Conservation (phyloP, 2,329 filamentous ascomycete genomes). For the Ophiostoma tasmaniense region DNA sequence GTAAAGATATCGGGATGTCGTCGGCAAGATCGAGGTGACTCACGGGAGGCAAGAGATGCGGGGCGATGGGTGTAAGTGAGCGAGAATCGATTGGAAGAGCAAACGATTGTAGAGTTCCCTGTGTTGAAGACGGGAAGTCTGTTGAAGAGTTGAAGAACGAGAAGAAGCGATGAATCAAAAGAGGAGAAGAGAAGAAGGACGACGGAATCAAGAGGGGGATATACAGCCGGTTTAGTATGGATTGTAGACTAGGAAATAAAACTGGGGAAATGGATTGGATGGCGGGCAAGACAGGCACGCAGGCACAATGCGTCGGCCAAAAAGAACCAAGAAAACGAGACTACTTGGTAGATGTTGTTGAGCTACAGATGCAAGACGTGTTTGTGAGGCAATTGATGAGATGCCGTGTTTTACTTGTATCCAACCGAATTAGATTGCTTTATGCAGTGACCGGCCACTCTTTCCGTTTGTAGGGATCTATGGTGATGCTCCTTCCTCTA, state of each 20-base stretch:
- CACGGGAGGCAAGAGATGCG: not conserved
- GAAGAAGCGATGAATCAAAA: not conserved
- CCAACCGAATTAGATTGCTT: not conserved
- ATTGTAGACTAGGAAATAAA: not conserved
- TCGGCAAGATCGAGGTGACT: not conserved
- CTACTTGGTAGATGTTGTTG: not conserved
- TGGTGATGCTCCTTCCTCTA: not conserved
- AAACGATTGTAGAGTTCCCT: not conserved
- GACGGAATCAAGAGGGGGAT: not conserved
- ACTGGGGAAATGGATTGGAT: not conserved
- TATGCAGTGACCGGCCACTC: conserved; percentile 10
- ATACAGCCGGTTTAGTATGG: not conserved
- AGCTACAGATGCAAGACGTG: not conserved
- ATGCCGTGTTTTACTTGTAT: not conserved
- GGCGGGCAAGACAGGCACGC: not conserved
- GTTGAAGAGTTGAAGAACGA: not conserved
- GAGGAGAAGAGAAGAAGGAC: not conserved
- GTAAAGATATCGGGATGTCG: too few relatives aligned
- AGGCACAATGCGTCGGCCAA: not conserved
- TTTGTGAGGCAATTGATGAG: not conserved
- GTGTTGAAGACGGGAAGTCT: not conserved
- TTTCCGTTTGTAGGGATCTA: conserved; percentile 1
- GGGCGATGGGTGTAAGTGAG: not conserved
- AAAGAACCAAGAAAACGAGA: not conserved
- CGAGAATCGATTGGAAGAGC: not conserved